These are phyloP conservation scores for Epichloe brachyelytri DNA, from an alignment of 2,329 filamentous ascomycete species.

Conservation along the genomic window DNA sequence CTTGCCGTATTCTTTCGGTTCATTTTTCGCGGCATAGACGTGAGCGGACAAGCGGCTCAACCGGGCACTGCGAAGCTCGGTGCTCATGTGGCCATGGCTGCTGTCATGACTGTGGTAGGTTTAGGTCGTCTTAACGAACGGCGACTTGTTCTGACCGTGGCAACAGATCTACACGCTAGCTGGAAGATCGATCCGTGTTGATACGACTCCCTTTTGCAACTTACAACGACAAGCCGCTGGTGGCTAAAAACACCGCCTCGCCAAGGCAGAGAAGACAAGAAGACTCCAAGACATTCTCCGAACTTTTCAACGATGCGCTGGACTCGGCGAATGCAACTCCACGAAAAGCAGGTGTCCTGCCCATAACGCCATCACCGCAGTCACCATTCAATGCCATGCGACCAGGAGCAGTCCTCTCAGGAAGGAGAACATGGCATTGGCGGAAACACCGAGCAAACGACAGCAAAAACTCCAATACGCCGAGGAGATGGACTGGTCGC, in stretches of 20 bases:
- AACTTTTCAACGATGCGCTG: constrained; percentile 22
- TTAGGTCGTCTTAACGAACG: not conserved
- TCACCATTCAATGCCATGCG: not conserved
- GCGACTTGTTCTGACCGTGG: not conserved
- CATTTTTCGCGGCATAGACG: constrained; percentile 30
- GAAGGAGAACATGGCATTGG: constrained; percentile 7
- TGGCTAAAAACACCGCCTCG: constrained; percentile 14
- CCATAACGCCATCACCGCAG: constrained; percentile 10
- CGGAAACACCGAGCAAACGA: constrained; percentile 7
- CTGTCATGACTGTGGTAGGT: constrained; percentile 41
- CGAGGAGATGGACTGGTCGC: constrained; percentile 65
- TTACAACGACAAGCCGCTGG: constrained; percentile 10
- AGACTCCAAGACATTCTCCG: constrained; percentile 30
- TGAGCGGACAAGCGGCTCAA: constrained; percentile 25
- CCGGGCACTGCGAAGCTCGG: constrained; percentile 30
- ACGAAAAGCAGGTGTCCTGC: constrained; percentile 7
- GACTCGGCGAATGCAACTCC: constrained; percentile 13
- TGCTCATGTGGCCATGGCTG: constrained; percentile 42
- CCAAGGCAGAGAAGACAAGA: constrained; percentile 15
- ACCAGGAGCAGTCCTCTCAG: constrained; percentile 4
- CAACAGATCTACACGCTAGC: constrained; percentile 32
- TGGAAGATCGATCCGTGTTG: constrained; percentile 35
- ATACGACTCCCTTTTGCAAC: constrained; percentile 41
- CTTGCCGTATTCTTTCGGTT: constrained; percentile 44
- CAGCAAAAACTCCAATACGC: constrained; percentile 22